These are phyloP conservation scores for Dactylonectria estremocensis DNA, from an alignment of 2,329 filamentous ascomycete species.

Conservation along the genomic window DNA sequence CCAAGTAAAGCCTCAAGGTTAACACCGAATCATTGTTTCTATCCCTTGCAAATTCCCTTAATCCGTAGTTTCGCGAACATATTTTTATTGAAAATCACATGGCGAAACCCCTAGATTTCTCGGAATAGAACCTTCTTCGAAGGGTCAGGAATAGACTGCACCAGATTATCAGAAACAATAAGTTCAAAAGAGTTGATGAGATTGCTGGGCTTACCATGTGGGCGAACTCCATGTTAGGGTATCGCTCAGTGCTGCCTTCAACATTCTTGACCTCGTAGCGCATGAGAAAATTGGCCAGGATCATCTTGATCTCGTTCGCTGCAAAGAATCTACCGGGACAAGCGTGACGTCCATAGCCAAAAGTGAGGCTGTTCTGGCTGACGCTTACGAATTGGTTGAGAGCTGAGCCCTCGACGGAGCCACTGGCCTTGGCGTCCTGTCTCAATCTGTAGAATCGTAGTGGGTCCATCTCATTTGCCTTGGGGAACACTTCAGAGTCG, in stretches of 20 bases:
- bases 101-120: neutral
- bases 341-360: constrained; percentile 58
- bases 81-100: neutral
- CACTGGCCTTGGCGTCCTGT: constrained; percentile 39
- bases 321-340: constrained; percentile 64
- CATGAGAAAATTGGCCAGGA: constrained; percentile 58
- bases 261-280: constrained; percentile 55
- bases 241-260: constrained; percentile 20
- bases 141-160: constrained; percentile 18
- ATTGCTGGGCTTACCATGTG: constrained; percentile 17
- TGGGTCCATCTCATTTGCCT: constrained; percentile 58
- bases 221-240: constrained; percentile 34
- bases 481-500: constrained; percentile 55
- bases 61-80: neutral
- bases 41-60: neutral
- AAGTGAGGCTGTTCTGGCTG: constrained; percentile 54
- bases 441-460: constrained; percentile 61
- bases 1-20: too few species aligned
- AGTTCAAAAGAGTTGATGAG: neutral
- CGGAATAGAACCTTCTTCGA: constrained; percentile 10
- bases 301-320: constrained; percentile 61
- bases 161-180: neutral
- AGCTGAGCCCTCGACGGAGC: constrained; percentile 37
- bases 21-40: neutral
- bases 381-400: constrained; percentile 60